Base-by-base conservation (phyloP, 169 alveolate species). In the Cystoisospora suis region DNA sequence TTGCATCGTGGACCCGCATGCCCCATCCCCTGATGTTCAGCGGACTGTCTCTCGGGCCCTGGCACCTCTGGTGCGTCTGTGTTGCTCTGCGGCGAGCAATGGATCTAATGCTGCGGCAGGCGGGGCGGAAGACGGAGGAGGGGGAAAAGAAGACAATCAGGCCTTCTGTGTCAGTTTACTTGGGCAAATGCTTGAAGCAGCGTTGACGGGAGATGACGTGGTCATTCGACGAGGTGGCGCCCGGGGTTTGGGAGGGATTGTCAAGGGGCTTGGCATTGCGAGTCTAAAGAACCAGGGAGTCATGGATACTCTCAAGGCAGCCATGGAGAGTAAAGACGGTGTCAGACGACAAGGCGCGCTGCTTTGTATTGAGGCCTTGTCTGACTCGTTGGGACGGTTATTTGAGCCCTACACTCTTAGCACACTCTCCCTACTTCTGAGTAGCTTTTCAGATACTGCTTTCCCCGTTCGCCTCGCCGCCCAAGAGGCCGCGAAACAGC, bases 201-300 rank as follows among this genome's bases (percentile, higher is more conserved):
- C 91, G 34, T 45, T 72, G 53, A 46, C 56, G 3, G 91, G 81
- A 1, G 38, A n/a, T 45, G 91, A 69, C 38, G 7, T 72, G 20
- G 86, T 75, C 23, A 59, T 72, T 17, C 53, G 91, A 36, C 72
- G 86, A n/a, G 92, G 92, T n/a, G 92, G 58, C 6, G 88, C 92
- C 47, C 56, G 27, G 47, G 88, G 83, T 0, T 23, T 88, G 29
- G 88, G 83, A 1, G 92, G 87, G 29, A 5, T 70, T 58, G 75
- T 88, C 42, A 88, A 88, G 79, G 92, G 92, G 17, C 70, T 88
- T 59, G 92, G 92, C 1, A 53, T 88, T 9, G 5, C 38, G 32
- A 12, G 72, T 27, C 34, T 88, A 36, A 53, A 44, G 75, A n/a
- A 44, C 1, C 53, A 49, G 45, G 46, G 23, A 3, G 59, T 88